Base-by-base conservation (phyloP, 768 basidiomycete species). In the Boletus reticulatus region DNA sequence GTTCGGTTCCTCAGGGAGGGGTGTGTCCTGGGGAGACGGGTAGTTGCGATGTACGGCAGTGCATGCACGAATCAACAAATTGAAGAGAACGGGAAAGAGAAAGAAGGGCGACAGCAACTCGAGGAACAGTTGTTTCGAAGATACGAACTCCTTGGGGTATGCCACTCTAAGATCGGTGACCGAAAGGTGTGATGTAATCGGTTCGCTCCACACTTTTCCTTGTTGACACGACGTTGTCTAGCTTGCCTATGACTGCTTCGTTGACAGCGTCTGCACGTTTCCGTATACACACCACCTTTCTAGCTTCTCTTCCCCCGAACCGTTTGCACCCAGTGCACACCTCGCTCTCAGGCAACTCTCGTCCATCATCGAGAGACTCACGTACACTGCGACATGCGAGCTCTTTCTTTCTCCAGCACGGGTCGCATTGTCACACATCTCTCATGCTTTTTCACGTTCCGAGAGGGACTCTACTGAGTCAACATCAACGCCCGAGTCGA, bases 141-240 rank as follows among this genome's bases (percentile, higher is more conserved):
- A 44, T 95, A 87, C 81, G 92, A 97, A 72, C 68, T 96, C 31
- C 74, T 95, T 24, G 93, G 82, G 0, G 83, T 88, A 5, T 93
- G 91, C 67, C 85, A 84, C 64, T 78, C 81, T 29, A 94, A 90
- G 69, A 84, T 84, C 27, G 88, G 87, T 0, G 88, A 96, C 60
- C 79, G 87, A 20, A 82, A 81, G 80, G 94, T 91, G 43, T 31
- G 77, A 48, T 57, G 13, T 27, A n/a, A 24, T 58, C 51, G 16
- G 39, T 48, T 49, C 43, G 51, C 55, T 20, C 13, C 2, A 0
- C 34, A n/a, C 8, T 14, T 14, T 22, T n/a, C 8, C 1, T 44
- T 42, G 9, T 27, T 64, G 4, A 62, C 11, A 19, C 4, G 6
- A 22, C 2, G 8, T 32, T 17, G 27, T 44, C 14, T 56, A 92